Base-by-base conservation (phyloP, 306 rosid genomes). In the Malus orientalis region DNA sequence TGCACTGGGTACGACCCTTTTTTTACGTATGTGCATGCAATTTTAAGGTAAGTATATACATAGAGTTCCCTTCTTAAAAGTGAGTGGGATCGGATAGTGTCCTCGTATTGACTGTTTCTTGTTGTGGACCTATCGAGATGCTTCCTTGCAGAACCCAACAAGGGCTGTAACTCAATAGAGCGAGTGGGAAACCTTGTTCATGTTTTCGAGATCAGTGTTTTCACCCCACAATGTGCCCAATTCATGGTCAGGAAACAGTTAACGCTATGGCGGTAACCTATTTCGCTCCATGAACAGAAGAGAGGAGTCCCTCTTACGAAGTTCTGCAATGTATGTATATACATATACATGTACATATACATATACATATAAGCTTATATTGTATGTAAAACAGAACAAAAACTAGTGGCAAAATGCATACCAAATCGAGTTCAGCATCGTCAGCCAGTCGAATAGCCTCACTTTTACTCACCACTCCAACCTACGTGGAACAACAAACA, bases 351-450 rank as follows among this genome's bases (percentile, higher is more conserved):
- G 15, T 5, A 51, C 8, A 51, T 16, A 47, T 2, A 49, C 54
- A 49, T 49, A 49, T 5, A 51, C 8, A 51, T 16, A 51, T 51
- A 58, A 58, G 22, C 29, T n/a, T 58, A 58, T 2, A 58, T 58
- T 58, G 62, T 58, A 58, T 58, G 25, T 20, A 10, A 22, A 32
- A 33, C 44, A 58, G 30, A 6, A 62, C 38, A 57, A 53, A 44
- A 29, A 47, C 3, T 16, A 15, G 72, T 7, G 22, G 74, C 74
- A 45, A 59, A 58, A 25, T 7, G 23, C 78, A 60, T 84, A 96
- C 99, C 89, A 96, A 85, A 81, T 96, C 97, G 67, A 96, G 96
- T 58, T 84, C 93, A 18, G 89, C 97, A 54, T 88, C 93, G 38
- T 91, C 91, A 15, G 98, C 96, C 88, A 84, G 84, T 79, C 69